Conservation (phyloP, 202 grass and related monocot species). For the Setaria italica region DNA sequence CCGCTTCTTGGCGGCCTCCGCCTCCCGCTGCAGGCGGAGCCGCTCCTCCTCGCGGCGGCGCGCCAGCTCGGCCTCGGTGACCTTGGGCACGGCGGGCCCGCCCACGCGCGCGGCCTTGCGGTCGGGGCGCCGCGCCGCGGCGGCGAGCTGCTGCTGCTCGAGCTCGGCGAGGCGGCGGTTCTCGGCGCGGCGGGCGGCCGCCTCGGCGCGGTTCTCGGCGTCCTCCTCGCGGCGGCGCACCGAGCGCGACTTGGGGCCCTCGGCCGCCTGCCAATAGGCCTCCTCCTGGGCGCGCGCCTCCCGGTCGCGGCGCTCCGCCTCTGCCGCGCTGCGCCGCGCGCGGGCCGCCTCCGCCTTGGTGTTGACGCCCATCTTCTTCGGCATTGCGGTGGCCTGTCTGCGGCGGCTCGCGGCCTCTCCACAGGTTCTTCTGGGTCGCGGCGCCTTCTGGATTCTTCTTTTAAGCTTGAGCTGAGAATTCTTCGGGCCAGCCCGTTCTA, state of each 20-base stretch:
- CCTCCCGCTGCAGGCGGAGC: slow-evolving; percentile 50
- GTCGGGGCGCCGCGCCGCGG: slow-evolving; percentile 47
- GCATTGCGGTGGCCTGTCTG: slow-evolving; percentile 44
- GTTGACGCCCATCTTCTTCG: slow-evolving; percentile 85
- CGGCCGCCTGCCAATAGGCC: slow-evolving; percentile 68
- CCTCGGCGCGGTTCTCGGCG: slow-evolving; percentile 65
- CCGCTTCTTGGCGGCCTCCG: slow-evolving; percentile 55
- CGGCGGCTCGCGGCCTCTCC: not conserved
- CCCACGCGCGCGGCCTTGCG: slow-evolving; percentile 59
- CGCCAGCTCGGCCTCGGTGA: slow-evolving; percentile 69
- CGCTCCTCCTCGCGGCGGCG: slow-evolving; percentile 66
- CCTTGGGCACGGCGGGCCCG: slow-evolving; percentile 63
- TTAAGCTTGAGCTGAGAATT: not conserved
- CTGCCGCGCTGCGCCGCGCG: slow-evolving; percentile 50
- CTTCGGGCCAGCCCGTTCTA: not conserved
- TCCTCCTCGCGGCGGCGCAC: slow-evolving; percentile 69
- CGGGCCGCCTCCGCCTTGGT: slow-evolving; percentile 68
- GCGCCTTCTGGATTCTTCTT: slow-evolving; percentile 14
- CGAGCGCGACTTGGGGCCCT: slow-evolving; percentile 65
- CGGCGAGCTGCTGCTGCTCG: slow-evolving; percentile 61
- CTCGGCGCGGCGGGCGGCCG: slow-evolving; percentile 65
- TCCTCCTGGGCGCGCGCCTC: slow-evolving; percentile 60
- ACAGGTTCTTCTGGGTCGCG: no score
- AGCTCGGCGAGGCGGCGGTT: slow-evolving; percentile 65
- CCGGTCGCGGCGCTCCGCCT: slow-evolving; percentile 60